These are phyloP conservation scores for Tuctoria greenei DNA, from an alignment of 176 grass and related monocot species.

Conservation along the genomic window DNA sequence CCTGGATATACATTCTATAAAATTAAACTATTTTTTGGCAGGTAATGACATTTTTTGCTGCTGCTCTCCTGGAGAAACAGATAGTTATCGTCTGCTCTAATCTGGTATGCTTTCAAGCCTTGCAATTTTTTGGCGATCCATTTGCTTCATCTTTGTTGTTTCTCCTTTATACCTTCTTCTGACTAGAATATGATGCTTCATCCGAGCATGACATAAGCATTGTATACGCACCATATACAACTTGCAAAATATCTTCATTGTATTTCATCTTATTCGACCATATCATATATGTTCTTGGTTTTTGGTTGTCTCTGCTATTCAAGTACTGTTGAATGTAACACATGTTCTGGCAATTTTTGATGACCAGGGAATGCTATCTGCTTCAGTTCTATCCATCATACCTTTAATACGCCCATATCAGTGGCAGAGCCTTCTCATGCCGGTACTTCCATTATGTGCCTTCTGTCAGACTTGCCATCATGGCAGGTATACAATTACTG, in stretches of 20 bases:
- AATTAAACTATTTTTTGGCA: conserved; percentile 46
- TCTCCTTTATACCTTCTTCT: conserved; percentile 21
- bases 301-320: neutral
- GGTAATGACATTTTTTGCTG: conserved; percentile 90
- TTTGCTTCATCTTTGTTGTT: neutral
- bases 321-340: neutral
- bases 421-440: conserved; percentile 95
- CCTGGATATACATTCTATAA: conserved; percentile 22
- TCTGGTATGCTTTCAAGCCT: conserved; percentile 55
- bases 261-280: neutral
- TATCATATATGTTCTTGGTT: neutral
- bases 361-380: conserved; percentile 81
- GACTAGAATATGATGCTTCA: neutral
- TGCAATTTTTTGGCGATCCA: conserved; percentile 13
- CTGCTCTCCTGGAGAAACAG: conserved; percentile 94
- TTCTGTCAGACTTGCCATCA: conserved; percentile 38
- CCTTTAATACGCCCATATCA: conserved; percentile 91
- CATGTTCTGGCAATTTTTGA: conserved; percentile 35
- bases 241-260: neutral
- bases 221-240: neutral
- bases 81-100: conserved; percentile 89
- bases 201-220: neutral
- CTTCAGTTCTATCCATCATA: conserved; percentile 87
- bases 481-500: neutral
- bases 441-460: conserved; percentile 53